phyloP scores from a whole-genome alignment of 1,284 basidiomycete species.

The Neolentinus lepideus region DNA sequence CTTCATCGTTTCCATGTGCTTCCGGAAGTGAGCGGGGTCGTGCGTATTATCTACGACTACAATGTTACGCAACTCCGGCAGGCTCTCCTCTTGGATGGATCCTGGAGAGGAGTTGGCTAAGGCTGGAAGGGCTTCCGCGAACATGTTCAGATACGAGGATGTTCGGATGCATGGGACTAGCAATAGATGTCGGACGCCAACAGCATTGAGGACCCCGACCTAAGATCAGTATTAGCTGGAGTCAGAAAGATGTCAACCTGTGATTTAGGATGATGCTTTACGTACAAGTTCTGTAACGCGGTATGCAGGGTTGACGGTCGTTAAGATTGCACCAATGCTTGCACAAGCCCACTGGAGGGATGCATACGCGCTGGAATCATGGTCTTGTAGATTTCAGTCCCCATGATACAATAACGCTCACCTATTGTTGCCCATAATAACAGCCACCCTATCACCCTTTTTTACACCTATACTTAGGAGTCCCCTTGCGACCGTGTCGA shows the following conservation, averaged over 20 bases:
- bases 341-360: slow-evolving; percentile 81
- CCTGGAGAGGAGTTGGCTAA: slow-evolving; percentile 44
- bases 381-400: slow-evolving; percentile 7
- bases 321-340: slow-evolving; percentile 71
- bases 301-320: slow-evolving; percentile 81
- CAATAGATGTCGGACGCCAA: slow-evolving; percentile 66
- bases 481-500: slow-evolving; percentile 64
- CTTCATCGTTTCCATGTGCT: slow-evolving; percentile 36
- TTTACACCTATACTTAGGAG: slow-evolving; percentile 63
- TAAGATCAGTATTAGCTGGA: too few relatives aligned
- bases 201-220: slow-evolving; percentile 58
- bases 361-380: slow-evolving; percentile 57
- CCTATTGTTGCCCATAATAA: slow-evolving; percentile 83
- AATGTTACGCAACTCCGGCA: slow-evolving; percentile 62
- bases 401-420: slow-evolving; percentile 18
- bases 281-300: slow-evolving; percentile 62
- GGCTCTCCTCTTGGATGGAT: slow-evolving; percentile 47
- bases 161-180: slow-evolving; percentile 64
- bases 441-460: slow-evolving; percentile 74
- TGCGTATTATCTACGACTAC: slow-evolving; percentile 62
- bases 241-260: too few relatives aligned
- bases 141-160: slow-evolving; percentile 53
- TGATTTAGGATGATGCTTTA: too few relatives aligned
- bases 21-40: slow-evolving; percentile 28
- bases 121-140: slow-evolving; percentile 53